These are phyloP conservation scores for Diaporthe ilicicola DNA, from an alignment of 2,329 filamentous ascomycete species.

Conservation along the genomic window DNA sequence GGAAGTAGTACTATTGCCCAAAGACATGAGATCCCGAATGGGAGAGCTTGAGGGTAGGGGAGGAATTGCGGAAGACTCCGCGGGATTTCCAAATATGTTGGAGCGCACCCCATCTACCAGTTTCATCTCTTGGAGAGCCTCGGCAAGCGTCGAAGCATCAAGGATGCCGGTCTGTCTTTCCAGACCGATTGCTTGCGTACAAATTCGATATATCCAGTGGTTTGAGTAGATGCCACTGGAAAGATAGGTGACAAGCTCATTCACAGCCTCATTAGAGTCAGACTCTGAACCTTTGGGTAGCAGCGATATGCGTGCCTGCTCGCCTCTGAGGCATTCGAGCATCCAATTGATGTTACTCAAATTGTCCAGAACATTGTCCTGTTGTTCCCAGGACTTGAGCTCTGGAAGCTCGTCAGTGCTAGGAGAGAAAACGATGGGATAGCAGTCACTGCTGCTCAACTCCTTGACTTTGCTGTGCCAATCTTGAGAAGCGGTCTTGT, in stretches of 20 bases:
- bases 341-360: slow-evolving; percentile 56
- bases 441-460: slow-evolving; percentile 43
- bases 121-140: slow-evolving; percentile 40
- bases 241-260: slow-evolving; percentile 26
- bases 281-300: background rate
- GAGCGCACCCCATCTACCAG: slow-evolving; percentile 18
- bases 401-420: slow-evolving; percentile 17
- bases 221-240: slow-evolving; percentile 40
- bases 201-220: slow-evolving; percentile 45
- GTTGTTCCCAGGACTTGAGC: slow-evolving; percentile 36
- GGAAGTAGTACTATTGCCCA: slow-evolving; percentile 32
- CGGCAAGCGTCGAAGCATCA: slow-evolving; percentile 33
- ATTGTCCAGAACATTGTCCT: slow-evolving; percentile 55
- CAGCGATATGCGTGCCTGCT: slow-evolving; percentile 33
- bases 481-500: slow-evolving; percentile 51
- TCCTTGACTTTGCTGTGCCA: slow-evolving; percentile 42
- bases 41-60: slow-evolving; percentile 45
- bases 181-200: slow-evolving; percentile 40
- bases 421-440: slow-evolving; percentile 34
- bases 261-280: slow-evolving; percentile 21
- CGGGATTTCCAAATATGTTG: background rate
- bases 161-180: slow-evolving; percentile 24
- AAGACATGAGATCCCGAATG: slow-evolving; percentile 21
- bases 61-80: slow-evolving; percentile 43
- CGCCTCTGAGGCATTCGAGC: slow-evolving; percentile 48